phyloP scores from a whole-genome alignment of 1,284 basidiomycete species.

The Trametes sp. region DNA sequence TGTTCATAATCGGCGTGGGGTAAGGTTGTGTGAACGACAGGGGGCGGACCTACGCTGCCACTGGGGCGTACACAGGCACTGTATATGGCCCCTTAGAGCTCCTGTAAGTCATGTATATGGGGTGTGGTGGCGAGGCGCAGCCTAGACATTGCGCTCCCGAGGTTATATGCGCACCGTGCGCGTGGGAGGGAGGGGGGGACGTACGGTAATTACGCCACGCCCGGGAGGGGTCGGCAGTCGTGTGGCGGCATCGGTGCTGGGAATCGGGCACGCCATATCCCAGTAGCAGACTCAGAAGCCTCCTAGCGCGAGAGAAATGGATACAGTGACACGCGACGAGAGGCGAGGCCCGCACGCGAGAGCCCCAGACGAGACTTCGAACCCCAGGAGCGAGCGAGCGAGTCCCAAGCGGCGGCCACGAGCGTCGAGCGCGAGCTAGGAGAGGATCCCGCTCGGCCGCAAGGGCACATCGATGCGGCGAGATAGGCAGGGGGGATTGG shows the following conservation, averaged over 20 bases:
- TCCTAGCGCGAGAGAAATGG: not conserved
- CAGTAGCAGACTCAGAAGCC: not conserved
- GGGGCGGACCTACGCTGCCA: not conserved
- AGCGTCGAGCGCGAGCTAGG: not conserved
- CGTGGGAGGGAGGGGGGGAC: not conserved
- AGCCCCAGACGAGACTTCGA: slow-evolving; percentile 3
- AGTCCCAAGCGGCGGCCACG: not conserved
- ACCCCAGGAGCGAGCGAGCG: not conserved
- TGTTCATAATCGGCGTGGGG: not conserved
- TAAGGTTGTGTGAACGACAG: not conserved
- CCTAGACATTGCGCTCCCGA: not conserved
- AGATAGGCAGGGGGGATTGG: slow-evolving; percentile 26
- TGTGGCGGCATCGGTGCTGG: slow-evolving; percentile 10
- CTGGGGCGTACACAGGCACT: no score
- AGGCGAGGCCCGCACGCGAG: slow-evolving; percentile 2
- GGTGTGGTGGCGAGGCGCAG: not conserved
- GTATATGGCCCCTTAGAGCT: not conserved
- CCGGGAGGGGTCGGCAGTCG: slow-evolving; percentile 12
- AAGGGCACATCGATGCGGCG: slow-evolving; percentile 24
- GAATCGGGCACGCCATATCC: not conserved
- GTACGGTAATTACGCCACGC: slow-evolving; percentile 7
- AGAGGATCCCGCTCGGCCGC: not conserved
- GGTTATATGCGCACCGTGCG: not conserved
- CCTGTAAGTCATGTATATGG: not conserved
- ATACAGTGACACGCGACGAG: not conserved